Base-by-base conservation (phyloP, 768 basidiomycete genomes). In the Tylopilus cervinicoccineus region DNA sequence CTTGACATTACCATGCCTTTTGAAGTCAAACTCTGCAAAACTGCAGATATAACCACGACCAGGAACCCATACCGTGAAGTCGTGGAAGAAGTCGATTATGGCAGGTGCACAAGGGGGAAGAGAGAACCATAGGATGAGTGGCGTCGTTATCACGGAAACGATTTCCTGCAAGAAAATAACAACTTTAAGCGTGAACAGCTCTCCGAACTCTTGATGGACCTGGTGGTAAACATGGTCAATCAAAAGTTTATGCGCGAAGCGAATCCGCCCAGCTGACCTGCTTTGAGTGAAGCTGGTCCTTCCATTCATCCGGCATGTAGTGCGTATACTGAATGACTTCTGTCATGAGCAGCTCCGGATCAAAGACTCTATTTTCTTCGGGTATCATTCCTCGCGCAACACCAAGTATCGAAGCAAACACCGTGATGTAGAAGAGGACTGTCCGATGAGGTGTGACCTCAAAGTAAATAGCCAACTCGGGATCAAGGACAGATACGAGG, bases 11-110 rank as follows among this genome's bases (percentile, higher is more conserved):
- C 93, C 93, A 53, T 96, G 93, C 47, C 93, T 72, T 70, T 93
- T 85, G 66, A 99, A 98, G 65, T 98, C 94, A 64, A 99, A 99
- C 51, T 95, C 94, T 4, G 96, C 96, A 67, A 98, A 99, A 47
- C 90, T 93, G 63, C 96, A 98, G 17, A 99, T 89, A 60, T 96
- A 95, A 5, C 96, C 96, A 2, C 96, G 78, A 0, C 94, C 92
- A 51, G 97, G 94, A 19, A 99, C 87, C 66, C 98, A 95, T 1
- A 99, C 87, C 0, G 93, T 88, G 63, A 97, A 99, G 67, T 98
- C 95, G 27, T 95, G 83, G 79, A 99, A 98, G 64, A 99, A 98
- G 64, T 99, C 96, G 52, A 99, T 80, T 56, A 98, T 88, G 0
- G 85, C 86, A 9, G 89, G 86, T 2, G 95, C 89, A 63, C 93